Evolutionary conservation across 2,329 filamentous ascomycete genomes (phyloP).

Genomic region (Reticulascus tulasneorum): DNA sequence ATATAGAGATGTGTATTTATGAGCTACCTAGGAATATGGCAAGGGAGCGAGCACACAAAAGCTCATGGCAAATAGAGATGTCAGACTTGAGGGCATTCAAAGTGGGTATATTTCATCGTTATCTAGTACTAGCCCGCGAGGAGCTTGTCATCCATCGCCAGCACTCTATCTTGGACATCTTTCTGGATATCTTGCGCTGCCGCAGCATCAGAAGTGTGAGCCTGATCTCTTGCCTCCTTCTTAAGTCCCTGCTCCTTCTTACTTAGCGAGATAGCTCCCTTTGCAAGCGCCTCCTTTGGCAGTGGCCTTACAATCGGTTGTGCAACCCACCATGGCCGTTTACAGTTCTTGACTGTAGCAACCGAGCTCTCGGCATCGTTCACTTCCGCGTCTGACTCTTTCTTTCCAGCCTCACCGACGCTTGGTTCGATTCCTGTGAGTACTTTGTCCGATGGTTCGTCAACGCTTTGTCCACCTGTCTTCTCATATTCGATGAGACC

Average conservation of each 20-base stretch:
- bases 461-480: constrained; percentile 46
- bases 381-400: constrained; percentile 24
- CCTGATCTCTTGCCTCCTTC: constrained; percentile 10
- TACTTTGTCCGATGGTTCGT: constrained; percentile 33
- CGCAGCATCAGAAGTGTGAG: constrained; percentile 2
- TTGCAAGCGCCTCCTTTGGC: constrained; percentile 81
- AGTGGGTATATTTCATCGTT: too few relatives aligned
- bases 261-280: constrained; percentile 69
- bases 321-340: constrained; percentile 83
- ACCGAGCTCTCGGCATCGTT: constrained; percentile 55
- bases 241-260: constrained; percentile 57
- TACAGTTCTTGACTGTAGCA: constrained; percentile 67
- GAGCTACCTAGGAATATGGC: too few relatives aligned
- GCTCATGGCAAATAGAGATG: too few relatives aligned
- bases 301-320: constrained; percentile 84
- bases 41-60: too few relatives aligned
- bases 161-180: constrained; percentile 11
- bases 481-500: constrained; percentile 66
- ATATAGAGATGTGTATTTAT: too few relatives aligned
- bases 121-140: constrained; percentile 8
- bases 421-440: constrained; percentile 6
- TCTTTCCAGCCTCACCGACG: constrained; percentile 2
- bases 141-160: constrained; percentile 14
- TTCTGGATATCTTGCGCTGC: not conserved
- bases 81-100: too few relatives aligned